Evolutionary conservation across 768 basidiomycete genomes (phyloP).

Genomic region (Rhodosporidiobolus odoratus): DNA sequence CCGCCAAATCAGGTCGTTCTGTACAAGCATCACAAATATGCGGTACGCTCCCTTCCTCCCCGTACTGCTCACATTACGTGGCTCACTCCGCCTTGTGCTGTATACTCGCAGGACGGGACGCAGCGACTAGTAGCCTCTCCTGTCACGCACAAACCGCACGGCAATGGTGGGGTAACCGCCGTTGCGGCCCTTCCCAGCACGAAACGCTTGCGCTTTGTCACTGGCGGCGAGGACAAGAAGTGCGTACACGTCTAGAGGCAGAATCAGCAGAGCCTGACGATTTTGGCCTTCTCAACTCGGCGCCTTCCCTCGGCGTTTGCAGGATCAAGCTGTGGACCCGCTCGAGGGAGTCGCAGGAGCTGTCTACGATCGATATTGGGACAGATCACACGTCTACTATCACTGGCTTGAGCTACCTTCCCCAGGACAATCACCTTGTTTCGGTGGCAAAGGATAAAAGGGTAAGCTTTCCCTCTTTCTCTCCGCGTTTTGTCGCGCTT

Average conservation of each 20-base stretch:
- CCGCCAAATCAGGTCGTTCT: constrained; percentile 32
- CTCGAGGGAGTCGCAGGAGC: constrained; percentile 11
- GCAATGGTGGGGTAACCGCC: constrained; percentile 13
- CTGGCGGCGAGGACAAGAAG: constrained; percentile 33
- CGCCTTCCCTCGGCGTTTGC: background rate
- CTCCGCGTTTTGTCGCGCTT: too few relatives aligned
- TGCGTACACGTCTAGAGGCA: background rate
- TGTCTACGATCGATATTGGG: constrained; percentile 8
- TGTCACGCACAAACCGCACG: constrained; percentile 5
- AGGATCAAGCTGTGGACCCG: constrained; percentile 31
- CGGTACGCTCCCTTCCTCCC: background rate
- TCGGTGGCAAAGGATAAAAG: constrained; percentile 24
- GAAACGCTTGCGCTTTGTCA: constrained; percentile 22
- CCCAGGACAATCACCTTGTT: constrained; percentile 1
- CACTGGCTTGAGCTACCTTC: constrained; percentile 12
- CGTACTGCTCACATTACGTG: too few relatives aligned
- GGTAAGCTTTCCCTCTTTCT: background rate
- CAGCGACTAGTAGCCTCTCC: background rate
- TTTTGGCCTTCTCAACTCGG: background rate
- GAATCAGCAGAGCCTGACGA: too few relatives aligned
- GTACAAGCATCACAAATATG: background rate
- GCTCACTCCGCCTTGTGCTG: background rate
- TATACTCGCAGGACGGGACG: background rate
- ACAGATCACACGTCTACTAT: constrained; percentile 22
- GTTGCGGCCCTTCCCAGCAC: constrained; percentile 1